Percentiles rank a stretch among this genome's conserved stretches.
Evolutionary conservation across 2,329 filamentous ascomycete genomes (phyloP).

Genomic region (Fusarium burgessii): DNA sequence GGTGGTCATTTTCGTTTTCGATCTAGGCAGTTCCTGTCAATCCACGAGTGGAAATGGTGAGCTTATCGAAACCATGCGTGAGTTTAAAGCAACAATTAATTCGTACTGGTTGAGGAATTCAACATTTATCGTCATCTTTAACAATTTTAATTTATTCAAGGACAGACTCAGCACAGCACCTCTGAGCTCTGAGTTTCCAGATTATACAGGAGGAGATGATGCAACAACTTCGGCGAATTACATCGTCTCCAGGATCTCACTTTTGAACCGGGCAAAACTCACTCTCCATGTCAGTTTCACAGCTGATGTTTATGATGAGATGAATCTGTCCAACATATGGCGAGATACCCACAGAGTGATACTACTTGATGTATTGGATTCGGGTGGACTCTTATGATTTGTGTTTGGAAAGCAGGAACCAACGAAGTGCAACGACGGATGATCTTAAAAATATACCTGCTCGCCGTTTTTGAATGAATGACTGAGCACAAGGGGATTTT

Average conservation of each 20-base stretch:
- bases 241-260: not conserved
- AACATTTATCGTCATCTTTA: not conserved
- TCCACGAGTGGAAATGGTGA: too few species aligned
- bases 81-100: not conserved
- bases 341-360: accelerated
- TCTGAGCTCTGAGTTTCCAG: not conserved
- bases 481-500: accelerated
- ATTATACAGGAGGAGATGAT: not conserved
- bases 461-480: not conserved
- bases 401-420: too few species aligned
- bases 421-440: not conserved
- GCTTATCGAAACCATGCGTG: not conserved
- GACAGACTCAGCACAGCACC: not conserved
- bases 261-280: accelerated
- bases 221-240: accelerated
- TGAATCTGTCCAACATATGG: not conserved
- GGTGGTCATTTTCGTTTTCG: not conserved
- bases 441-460: too few species aligned
- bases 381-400: not conserved
- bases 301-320: not conserved
- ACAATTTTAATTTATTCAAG: not conserved
- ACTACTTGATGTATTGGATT: not conserved
- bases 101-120: not conserved
- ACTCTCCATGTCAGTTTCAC: accelerated
- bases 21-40: accelerated